phyloP scores from a whole-genome alignment of 2,329 filamentous ascomycete species.

The Arthrobotrys entomopaga region DNA sequence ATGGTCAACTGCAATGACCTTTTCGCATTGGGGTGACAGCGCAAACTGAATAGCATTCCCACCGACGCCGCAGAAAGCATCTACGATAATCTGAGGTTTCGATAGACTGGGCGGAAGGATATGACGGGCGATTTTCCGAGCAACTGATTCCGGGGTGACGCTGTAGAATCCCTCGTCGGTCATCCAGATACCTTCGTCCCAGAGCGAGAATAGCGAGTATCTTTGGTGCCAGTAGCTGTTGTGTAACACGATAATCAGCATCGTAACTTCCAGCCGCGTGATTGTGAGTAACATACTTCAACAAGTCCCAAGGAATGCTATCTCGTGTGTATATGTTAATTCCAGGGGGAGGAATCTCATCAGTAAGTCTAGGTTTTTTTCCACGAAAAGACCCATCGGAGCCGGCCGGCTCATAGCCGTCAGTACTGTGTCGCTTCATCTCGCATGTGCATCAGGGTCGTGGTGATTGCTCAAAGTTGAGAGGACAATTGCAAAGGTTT shows the following conservation, averaged over 20 bases:
- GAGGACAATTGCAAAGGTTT: too few relatives aligned
- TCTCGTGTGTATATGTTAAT: slow-evolving; percentile 40
- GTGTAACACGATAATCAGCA: slow-evolving; percentile 6
- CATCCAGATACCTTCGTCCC: slow-evolving; percentile 87
- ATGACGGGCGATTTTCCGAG: slow-evolving; percentile 73
- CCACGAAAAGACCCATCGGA: slow-evolving; percentile 21
- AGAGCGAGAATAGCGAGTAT: slow-evolving; percentile 84
- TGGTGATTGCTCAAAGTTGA: too few relatives aligned
- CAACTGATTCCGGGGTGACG: slow-evolving; percentile 91
- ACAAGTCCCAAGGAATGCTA: slow-evolving; percentile 49
- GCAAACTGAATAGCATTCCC: slow-evolving; percentile 97
- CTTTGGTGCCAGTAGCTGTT: slow-evolving; percentile 88
- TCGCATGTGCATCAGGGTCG: not conserved
- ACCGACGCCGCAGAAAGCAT: slow-evolving; percentile 89
- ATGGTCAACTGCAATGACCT: slow-evolving; percentile 88
- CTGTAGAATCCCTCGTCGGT: slow-evolving; percentile 97
- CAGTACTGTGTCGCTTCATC: slow-evolving; percentile 46
- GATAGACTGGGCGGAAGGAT: slow-evolving; percentile 57
- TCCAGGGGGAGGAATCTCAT: slow-evolving; percentile 26
- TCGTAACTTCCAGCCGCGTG: not conserved
- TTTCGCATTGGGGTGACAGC: slow-evolving; percentile 78
- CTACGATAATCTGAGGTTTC: slow-evolving; percentile 73
- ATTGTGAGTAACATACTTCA: slow-evolving; percentile 22
- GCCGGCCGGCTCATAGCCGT: slow-evolving; percentile 14
- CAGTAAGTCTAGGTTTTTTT: slow-evolving; percentile 33